A percentile compares a stretch with the other conserved stretches of the same genome.
These are phyloP conservation scores for Ananas comosus DNA, from an alignment of 176 grass and related monocot species.

Conservation along the genomic window DNA sequence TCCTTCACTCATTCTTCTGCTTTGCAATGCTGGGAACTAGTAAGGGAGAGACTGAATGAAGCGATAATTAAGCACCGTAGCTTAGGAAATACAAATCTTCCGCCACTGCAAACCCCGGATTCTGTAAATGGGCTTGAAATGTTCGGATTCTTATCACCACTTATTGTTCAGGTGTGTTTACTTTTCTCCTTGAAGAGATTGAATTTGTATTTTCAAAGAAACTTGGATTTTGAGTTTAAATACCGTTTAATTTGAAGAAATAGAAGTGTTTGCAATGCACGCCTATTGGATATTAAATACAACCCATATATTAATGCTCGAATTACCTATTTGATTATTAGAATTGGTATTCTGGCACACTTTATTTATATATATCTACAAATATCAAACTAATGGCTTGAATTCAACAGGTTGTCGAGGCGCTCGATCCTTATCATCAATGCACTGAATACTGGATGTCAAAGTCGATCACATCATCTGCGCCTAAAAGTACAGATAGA, in stretches of 20 bases:
- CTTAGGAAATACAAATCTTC: slow-evolving; percentile 28
- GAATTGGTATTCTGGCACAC: background rate
- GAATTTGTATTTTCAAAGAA: background rate
- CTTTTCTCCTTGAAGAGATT: background rate
- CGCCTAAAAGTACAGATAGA: background rate
- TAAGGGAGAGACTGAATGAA: slow-evolving; percentile 47
- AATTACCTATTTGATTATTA: background rate
- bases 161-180: slow-evolving; percentile 52
- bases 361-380: background rate
- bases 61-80: slow-evolving; percentile 37
- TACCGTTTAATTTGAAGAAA: background rate
- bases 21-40: slow-evolving; percentile 51
- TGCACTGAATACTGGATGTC: slow-evolving; percentile 72
- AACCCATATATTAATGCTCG: background rate
- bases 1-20: slow-evolving; percentile 42
- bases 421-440: slow-evolving; percentile 43
- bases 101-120: slow-evolving; percentile 20
- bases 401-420: slow-evolving; percentile 54
- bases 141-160: slow-evolving; percentile 66
- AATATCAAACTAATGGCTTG: slow-evolving; percentile 9
- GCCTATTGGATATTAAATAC: too few species aligned
- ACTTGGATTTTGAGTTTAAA: background rate
- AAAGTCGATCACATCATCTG: slow-evolving; percentile 11
- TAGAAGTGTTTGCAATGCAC: background rate
- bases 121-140: slow-evolving; percentile 60